Percentiles rank a stretch among this genome's conserved stretches.
Evolutionary conservation across 225 moss, liverwort and hornwort species (phyloP).

Genomic region (Straminergon stramineum): DNA sequence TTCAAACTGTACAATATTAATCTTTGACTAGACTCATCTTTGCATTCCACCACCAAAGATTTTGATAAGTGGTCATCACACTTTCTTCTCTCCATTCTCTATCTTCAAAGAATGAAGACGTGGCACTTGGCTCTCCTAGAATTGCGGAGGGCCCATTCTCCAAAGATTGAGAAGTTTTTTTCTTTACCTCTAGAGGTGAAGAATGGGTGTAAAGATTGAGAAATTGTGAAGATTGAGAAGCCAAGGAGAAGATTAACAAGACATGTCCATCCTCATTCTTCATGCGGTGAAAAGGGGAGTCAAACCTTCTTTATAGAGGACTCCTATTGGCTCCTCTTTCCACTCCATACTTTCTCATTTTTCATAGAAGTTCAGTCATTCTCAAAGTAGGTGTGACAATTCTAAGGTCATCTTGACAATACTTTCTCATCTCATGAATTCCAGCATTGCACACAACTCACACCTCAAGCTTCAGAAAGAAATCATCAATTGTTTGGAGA

Average conservation of each 20-base stretch:
- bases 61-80: background rate
- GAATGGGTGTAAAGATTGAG: background rate
- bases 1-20: background rate
- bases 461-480: accelerated
- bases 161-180: background rate
- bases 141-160: background rate
- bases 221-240: too few species aligned
- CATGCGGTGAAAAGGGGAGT: too few species aligned
- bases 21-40: accelerated
- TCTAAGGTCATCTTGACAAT: background rate
- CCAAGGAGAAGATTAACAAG: too few species aligned
- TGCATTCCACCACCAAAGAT: accelerated
- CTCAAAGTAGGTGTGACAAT: too few species aligned
- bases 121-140: background rate
- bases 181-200: accelerated
- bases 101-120: background rate
- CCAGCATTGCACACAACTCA: background rate
- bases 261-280: background rate
- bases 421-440: background rate
- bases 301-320: too few species aligned
- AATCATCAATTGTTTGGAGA: accelerated
- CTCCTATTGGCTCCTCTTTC: too few species aligned
- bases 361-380: background rate
- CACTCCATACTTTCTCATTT: background rate
- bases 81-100: background rate